These are phyloP conservation scores for Fragaria ananassa DNA, from an alignment of 306 rosid genomes.

Conservation along the genomic window DNA sequence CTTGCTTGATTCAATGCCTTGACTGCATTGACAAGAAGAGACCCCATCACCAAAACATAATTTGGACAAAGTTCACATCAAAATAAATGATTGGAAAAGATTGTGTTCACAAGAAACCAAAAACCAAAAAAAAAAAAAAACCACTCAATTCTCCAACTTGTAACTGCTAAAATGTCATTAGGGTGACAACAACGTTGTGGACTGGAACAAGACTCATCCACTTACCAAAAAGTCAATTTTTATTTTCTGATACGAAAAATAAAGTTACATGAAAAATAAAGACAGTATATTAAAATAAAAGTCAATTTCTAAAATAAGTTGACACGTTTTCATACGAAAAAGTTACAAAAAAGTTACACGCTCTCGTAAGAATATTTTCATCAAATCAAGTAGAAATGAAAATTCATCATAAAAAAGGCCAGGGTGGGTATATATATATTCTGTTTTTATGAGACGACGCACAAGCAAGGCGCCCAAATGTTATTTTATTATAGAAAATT, in stretches of 20 bases:
- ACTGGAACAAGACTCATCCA: neutral
- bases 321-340: too few relatives aligned
- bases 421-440: too few relatives aligned
- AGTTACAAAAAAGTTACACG: too few relatives aligned
- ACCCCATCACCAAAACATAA: neutral
- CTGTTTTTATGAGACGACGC: neutral
- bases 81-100: neutral
- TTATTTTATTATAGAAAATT: neutral
- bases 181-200: neutral
- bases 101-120: neutral
- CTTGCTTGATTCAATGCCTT: conserved; percentile 78
- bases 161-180: neutral
- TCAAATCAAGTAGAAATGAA: neutral
- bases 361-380: neutral
- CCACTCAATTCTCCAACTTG: too few relatives aligned
- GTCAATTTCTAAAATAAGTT: too few relatives aligned
- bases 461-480: neutral
- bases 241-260: too few relatives aligned
- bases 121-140: neutral
- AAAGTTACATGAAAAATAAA: too few relatives aligned
- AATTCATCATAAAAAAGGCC: neutral
- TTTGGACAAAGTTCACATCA: neutral
- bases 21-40: conserved; percentile 43
- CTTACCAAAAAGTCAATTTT: neutral
- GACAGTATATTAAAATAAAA: too few relatives aligned